These are phyloP conservation scores for Sugiyamaella pinicola DNA, from an alignment of 1,139 yeast species.

Conservation along the genomic window DNA sequence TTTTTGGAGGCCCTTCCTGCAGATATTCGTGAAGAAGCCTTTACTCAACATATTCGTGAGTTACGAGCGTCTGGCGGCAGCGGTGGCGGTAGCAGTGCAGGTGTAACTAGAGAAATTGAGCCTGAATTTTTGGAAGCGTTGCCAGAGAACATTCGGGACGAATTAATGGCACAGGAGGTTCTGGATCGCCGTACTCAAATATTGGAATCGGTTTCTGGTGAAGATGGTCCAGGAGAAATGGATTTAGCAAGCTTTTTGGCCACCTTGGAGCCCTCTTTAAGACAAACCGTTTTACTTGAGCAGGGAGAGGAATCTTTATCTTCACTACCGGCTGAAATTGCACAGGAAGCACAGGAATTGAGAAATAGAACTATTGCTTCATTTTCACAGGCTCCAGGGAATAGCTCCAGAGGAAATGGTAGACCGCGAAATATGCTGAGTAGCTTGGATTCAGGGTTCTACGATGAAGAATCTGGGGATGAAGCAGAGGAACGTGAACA, in stretches of 20 bases:
- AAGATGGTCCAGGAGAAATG: conserved; percentile 31
- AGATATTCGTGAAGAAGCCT: conserved; percentile 90
- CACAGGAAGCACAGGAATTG: conserved; percentile 41
- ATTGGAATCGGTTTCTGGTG: conserved; percentile 39
- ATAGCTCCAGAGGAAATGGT: conserved; percentile 12
- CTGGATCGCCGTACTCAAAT: conserved; percentile 34
- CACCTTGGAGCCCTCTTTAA: conserved; percentile 42
- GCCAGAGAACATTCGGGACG: conserved; percentile 74
- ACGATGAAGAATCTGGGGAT: conserved; percentile 32
- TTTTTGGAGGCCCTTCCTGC: conserved; percentile 90
- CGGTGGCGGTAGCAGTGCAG: conserved; percentile 41
- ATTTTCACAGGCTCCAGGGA: conserved; percentile 21
- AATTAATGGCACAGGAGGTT: conserved; percentile 67
- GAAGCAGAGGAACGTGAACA: conserved; percentile 25
- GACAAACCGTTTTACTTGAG: conserved; percentile 42
- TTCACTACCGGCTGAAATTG: conserved; percentile 39
- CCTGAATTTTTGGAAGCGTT: conserved; percentile 81
- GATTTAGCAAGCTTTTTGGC: conserved; percentile 42
- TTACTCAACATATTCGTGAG: conserved; percentile 82
- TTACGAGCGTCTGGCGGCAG: conserved; percentile 46
- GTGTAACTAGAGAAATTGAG: conserved; percentile 64
- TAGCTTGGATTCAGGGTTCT: background rate
- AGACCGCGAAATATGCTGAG: conserved; percentile 10
- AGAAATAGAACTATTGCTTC: conserved; percentile 33
- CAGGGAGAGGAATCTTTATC: conserved; percentile 42